phyloP scores from a whole-genome alignment of 257 asterid genomes.

The Gentiana straminea region DNA sequence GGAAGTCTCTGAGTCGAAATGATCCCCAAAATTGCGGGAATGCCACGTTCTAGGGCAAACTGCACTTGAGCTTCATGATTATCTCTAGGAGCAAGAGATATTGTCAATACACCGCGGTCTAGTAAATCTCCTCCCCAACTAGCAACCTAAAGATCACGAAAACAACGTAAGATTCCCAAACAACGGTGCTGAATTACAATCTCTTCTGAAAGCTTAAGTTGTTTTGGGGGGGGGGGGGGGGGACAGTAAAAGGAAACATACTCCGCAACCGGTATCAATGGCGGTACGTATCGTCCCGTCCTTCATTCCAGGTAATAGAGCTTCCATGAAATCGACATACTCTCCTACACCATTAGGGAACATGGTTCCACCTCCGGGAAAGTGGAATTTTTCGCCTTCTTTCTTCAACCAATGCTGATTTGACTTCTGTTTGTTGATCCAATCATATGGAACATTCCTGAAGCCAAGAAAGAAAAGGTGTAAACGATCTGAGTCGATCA shows the following conservation, averaged over 20 bases:
- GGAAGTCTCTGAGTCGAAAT: slow-evolving; percentile 98
- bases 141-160: slow-evolving; percentile 45
- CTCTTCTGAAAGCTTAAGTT: no score
- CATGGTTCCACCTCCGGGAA: slow-evolving; percentile 99
- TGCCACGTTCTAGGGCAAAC: slow-evolving; percentile 96
- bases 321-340: slow-evolving; percentile 77
- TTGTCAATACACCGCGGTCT: slow-evolving; percentile 76
- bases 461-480: background rate
- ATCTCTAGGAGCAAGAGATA: slow-evolving; percentile 97
- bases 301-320: slow-evolving; percentile 83
- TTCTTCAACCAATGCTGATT: slow-evolving; percentile 93
- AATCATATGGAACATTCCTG: slow-evolving; percentile 94
- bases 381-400: slow-evolving; percentile 87
- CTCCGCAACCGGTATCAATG: slow-evolving; percentile 99
- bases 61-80: slow-evolving; percentile 99
- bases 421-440: slow-evolving; percentile 93
- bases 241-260: slow-evolving; percentile 22
- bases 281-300: slow-evolving; percentile 89
- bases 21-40: slow-evolving; percentile 90
- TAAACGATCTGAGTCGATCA: no score
- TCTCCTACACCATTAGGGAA: slow-evolving; percentile 85
- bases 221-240: no score
- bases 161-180: background rate
- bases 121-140: slow-evolving; percentile 99
- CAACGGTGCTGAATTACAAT: no score